Evolutionary conservation across 352 stramenopile species (phyloP), one percentile per base, ranked within the genome.

Genomic region (Phytophthora chlamydospora): DNA sequence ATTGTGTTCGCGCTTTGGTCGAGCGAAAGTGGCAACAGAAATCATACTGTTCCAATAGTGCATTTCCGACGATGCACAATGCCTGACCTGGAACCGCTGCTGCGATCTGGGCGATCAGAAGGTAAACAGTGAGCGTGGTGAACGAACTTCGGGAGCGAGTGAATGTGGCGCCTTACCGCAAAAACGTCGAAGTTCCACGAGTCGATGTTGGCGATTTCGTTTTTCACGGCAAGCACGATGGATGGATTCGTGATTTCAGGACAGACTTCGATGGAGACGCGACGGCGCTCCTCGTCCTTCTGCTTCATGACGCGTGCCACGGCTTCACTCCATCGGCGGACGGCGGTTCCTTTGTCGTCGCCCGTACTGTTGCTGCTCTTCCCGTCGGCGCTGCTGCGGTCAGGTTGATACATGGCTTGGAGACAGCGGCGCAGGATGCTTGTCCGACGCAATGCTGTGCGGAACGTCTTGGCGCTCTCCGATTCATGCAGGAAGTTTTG

Each of bases 401-500:
- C 69, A 5, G 61, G 65, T 24, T 80, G 78, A 27, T 89, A 88
- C 83, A 92, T 92, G 43, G 80, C 80, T 24, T 85, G 62, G 6
- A 94, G 54, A 66, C 81, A 92, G 13, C 82, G 76, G 16, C 82
- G 82, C 27, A 92, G 62, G 47, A 94, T 81, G 36, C 85, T 92
- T 21, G 83, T 92, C 40, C 83, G 81, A 4, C 81, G 79, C 51
- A 92, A 56, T 8, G 83, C 81, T 4, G 76, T 77, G 13, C 81
- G 81, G 35, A 91, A 90, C 5, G 69, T 88, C 65, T 89, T 90
- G 40, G 70, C 76, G 39, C 71, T 87, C 46, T 90, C 83, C 10
- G 75, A 85, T 72, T 91, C 83, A 55, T 90, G 83, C 55, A 91
- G 79, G 56, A 88, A 94, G 66, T 94, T 91, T 62, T 92, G 85